Percentiles rank a stretch among this genome's conserved stretches.
phyloP scores from a whole-genome alignment of 2,329 filamentous ascomycete genomes.

The Colletotrichum sp. region DNA sequence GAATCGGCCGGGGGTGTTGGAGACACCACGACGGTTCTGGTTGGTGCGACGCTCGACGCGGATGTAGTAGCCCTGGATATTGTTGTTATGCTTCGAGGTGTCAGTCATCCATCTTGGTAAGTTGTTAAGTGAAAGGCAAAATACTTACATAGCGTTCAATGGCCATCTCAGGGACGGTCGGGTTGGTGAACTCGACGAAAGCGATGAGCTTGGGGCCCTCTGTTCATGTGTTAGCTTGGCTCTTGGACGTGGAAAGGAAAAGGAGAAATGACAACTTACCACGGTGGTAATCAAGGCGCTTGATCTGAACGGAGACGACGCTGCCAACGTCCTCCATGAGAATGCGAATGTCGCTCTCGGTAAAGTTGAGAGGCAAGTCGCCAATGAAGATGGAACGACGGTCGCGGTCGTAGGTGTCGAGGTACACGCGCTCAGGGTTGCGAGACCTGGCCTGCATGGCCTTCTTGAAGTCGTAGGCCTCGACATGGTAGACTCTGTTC shows the following conservation, averaged over 20 bases:
- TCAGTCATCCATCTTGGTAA: neutral
- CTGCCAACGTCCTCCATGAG: conserved; percentile 43
- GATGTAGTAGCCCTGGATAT: conserved; percentile 35
- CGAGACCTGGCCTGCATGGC: conserved; percentile 13
- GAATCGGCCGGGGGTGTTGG: neutral
- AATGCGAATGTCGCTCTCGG: conserved; percentile 38
- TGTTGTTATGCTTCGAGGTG: conserved; percentile 34
- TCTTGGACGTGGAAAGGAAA: neutral
- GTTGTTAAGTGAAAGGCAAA: neutral
- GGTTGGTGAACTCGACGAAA: conserved; percentile 44
- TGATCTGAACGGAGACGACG: conserved; percentile 37
- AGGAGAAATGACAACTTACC: neutral
- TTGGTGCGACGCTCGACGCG: conserved; percentile 37
- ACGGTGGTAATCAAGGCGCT: conserved; percentile 11
- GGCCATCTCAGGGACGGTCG: conserved; percentile 40
- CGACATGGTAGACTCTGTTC: conserved; percentile 33
- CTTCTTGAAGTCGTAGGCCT: conserved; percentile 32
- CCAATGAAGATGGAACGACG: conserved; percentile 54
- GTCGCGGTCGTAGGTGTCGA: conserved; percentile 46
- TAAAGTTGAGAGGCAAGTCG: conserved; percentile 43
- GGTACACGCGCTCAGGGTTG: conserved; percentile 23
- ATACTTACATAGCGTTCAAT: conserved; percentile 36
- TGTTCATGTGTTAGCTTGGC: neutral
- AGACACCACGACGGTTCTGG: neutral
- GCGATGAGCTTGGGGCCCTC: conserved; percentile 30